Base-by-base conservation (phyloP, 768 basidiomycete species). In the Hydnum rufescens region DNA sequence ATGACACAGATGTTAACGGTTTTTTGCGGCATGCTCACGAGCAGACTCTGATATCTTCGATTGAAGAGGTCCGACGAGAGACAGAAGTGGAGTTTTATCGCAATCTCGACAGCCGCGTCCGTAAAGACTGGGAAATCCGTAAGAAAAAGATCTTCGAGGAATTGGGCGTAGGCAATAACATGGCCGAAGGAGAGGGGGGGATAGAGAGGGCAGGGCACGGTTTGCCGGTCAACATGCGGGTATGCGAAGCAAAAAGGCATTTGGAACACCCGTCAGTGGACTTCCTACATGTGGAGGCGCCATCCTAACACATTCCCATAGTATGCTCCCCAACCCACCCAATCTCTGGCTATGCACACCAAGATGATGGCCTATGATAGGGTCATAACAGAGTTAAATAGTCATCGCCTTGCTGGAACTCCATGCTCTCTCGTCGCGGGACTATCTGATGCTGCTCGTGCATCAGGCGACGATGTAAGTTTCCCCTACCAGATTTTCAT, bases 351-450 rank as follows among this genome's bases (percentile, higher is more conserved):
- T 50, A 61, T 61, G 80, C 89, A 92, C 64, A 78, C 74, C 65
- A 86, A 85, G 66, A 90, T 96, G 90, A 87, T 96, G 82, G 80
- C 78, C 8, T 99, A 96, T 63, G 85, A 92, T 68, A 76, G 77
- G 47, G 79, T 84, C 30, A 69, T 96, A 42, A 69, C 74, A 4
- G 77, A 85, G 23, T 68, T 96, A 49, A 90, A 95, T 67, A 65
- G 70, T 34, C 75, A 83, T 0, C 70, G 89, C 42, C 66, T 80
- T 18, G 74, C 78, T 2, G 80, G 76, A 18, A 77, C 71, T 3
- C 85, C 80, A 1, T 88, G 73, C 63, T 83, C 85, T 4, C 71
- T 89, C 55, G 66, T 88, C 4, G 81, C 86, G 58, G 67, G 77
- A 1, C 70, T 87, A 42, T 73, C 77, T 42, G 73, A 82, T 51